These are phyloP conservation scores for Kalmanozyma brasiliensis DNA, from an alignment of 1,284 basidiomycete species.

Conservation along the genomic window DNA sequence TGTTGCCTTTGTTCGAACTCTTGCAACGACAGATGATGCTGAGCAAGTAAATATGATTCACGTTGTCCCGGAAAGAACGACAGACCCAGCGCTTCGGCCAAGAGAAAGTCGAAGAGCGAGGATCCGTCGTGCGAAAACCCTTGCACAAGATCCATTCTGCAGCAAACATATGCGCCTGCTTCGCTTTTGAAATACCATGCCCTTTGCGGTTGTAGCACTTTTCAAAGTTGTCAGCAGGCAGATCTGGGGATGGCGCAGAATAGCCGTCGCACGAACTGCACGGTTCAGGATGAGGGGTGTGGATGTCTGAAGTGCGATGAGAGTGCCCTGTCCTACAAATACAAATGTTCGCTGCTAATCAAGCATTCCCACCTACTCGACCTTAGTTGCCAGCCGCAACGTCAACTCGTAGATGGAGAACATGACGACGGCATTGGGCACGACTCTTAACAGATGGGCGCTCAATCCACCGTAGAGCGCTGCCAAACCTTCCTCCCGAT, in stretches of 20 bases:
- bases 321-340: too few species aligned
- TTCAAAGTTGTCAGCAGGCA: too few species aligned
- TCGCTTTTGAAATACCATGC: conserved; percentile 7
- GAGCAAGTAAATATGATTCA: conserved; percentile 51
- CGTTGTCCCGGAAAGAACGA: conserved; percentile 2
- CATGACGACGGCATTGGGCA: conserved; percentile 97
- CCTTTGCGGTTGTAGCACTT: background rate
- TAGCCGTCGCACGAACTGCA: too few species aligned
- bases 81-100: background rate
- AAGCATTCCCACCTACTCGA: too few species aligned
- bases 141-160: too few species aligned
- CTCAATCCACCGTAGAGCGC: conserved; percentile 91
- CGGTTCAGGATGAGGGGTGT: conserved; percentile 1
- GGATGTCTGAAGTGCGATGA: too few species aligned
- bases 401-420: conserved; percentile 73
- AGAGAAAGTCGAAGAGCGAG: conserved; percentile 2
- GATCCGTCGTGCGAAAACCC: too few species aligned
- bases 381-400: conserved; percentile 51
- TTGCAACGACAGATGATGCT: conserved; percentile 62
- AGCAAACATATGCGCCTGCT: conserved; percentile 1
- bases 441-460: conserved; percentile 94
- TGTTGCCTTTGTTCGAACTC: background rate
- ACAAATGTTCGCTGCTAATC: conserved; percentile 1
- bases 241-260: background rate
- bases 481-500: conserved; percentile 86